phyloP scores from a whole-genome alignment of 192 early-diverging fungal species.

The Coemansia sp. region DNA sequence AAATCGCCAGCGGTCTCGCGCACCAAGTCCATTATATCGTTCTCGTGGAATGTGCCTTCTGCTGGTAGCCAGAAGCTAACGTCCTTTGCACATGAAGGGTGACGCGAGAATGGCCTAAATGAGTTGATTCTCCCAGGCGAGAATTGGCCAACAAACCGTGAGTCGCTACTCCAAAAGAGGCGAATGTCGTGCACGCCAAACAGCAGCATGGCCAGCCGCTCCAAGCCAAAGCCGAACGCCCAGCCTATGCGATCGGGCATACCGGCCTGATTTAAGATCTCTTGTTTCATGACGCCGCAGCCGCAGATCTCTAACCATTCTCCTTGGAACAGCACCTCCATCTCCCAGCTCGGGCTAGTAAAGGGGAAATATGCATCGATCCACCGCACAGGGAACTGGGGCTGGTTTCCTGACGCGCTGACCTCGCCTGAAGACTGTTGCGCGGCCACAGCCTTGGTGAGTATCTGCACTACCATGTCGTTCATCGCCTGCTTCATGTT shows the following conservation, averaged over 20 bases:
- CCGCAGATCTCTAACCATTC: slow-evolving; percentile 95
- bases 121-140: slow-evolving; percentile 64
- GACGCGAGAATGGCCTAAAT: slow-evolving; percentile 88
- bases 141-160: slow-evolving; percentile 88
- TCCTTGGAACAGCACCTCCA: slow-evolving; percentile 92
- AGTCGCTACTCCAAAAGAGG: slow-evolving; percentile 92
- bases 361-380: slow-evolving; percentile 95
- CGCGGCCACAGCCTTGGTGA: slow-evolving; percentile 54
- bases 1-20: slow-evolving; percentile 91
- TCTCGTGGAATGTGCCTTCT: slow-evolving; percentile 76
- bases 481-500: slow-evolving; percentile 87
- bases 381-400: slow-evolving; percentile 83
- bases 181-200: slow-evolving; percentile 96
- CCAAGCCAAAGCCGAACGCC: slow-evolving; percentile 98
- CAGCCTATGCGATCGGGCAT: slow-evolving; percentile 83
- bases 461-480: slow-evolving; percentile 73
- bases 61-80: slow-evolving; percentile 86
- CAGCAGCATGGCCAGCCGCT: slow-evolving; percentile 94
- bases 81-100: slow-evolving; percentile 93
- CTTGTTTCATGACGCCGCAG: slow-evolving; percentile 90
- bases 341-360: slow-evolving; percentile 95
- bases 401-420: background rate
- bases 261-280: slow-evolving; percentile 72
- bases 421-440: slow-evolving; percentile 7
- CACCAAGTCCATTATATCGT: slow-evolving; percentile 92